Evolutionary conservation across 2,329 filamentous ascomycete genomes (phyloP).

Genomic region (Neofusicoccum sp.): DNA sequence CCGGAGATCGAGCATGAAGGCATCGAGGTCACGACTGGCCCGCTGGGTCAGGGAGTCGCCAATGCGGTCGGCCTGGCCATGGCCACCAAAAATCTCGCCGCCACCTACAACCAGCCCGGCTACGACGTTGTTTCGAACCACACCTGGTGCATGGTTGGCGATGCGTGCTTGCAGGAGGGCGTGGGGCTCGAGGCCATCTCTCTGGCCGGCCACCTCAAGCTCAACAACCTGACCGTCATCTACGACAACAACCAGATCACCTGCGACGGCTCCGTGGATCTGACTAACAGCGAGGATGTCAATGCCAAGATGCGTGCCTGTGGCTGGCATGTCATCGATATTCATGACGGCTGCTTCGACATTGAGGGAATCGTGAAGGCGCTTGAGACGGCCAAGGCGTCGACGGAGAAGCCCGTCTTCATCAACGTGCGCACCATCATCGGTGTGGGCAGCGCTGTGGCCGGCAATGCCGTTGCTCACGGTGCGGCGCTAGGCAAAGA

Average conservation of each 20-base stretch:
- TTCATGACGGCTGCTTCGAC: conserved; percentile 57
- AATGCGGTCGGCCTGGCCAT: conserved; percentile 64
- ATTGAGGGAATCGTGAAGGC: conserved; percentile 52
- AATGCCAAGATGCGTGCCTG: conserved; percentile 61
- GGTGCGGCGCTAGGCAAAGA: conserved; percentile 60
- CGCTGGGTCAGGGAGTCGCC: conserved; percentile 62
- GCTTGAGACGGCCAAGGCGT: conserved; percentile 48
- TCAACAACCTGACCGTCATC: conserved; percentile 60
- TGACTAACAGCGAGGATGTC: conserved; percentile 59
- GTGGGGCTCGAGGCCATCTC: conserved; percentile 60
- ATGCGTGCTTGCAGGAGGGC: conserved; percentile 62
- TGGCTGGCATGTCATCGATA: conserved; percentile 59
- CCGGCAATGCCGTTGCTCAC: conserved; percentile 57
- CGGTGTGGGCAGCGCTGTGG: conserved; percentile 52
- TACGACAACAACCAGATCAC: conserved; percentile 66
- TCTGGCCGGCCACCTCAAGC: conserved; percentile 57
- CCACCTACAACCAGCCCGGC: conserved; percentile 55
- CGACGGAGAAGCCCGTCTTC: conserved; percentile 57
- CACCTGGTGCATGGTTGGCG: conserved; percentile 61
- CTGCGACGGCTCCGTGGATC: conserved; percentile 60
- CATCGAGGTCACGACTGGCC: conserved; percentile 63
- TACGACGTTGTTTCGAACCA: conserved; percentile 54
- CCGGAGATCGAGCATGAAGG: conserved; percentile 62
- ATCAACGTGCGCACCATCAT: conserved; percentile 63
- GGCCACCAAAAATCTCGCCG: conserved; percentile 58